These are phyloP conservation scores for Coemansia aciculifera DNA, from an alignment of 192 early-diverging fungal genomes.

Conservation along the genomic window DNA sequence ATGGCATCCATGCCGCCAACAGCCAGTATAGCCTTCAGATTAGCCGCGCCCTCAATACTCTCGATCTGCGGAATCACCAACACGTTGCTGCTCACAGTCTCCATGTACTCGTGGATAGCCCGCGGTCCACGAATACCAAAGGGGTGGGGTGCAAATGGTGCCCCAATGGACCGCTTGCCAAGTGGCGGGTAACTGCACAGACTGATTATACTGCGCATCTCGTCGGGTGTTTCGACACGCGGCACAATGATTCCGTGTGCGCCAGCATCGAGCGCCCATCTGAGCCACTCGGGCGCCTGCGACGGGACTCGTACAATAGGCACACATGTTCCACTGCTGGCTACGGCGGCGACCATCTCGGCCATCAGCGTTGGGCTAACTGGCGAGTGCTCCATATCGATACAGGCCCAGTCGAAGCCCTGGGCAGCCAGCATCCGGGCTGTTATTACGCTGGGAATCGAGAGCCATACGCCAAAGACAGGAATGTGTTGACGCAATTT, in stretches of 20 bases:
- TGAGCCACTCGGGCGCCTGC: conserved; percentile 52
- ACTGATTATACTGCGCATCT: conserved; percentile 32
- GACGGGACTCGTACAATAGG: conserved; percentile 55
- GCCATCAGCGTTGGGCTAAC: conserved; percentile 52
- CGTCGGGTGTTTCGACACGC: conserved; percentile 47
- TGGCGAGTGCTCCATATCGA: conserved; percentile 56
- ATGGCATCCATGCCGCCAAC: conserved; percentile 41
- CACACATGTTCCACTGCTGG: conserved; percentile 50
- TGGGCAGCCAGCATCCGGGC: conserved; percentile 48
- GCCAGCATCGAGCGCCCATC: conserved; percentile 55
- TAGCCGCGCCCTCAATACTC: conserved; percentile 40
- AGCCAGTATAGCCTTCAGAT: conserved; percentile 41
- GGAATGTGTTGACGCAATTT: conserved; percentile 42
- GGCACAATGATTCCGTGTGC: conserved; percentile 52
- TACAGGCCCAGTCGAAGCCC: conserved; percentile 57
- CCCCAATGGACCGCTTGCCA: conserved; percentile 45
- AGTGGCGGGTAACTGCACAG: conserved; percentile 46
- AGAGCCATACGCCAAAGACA: conserved; percentile 51
- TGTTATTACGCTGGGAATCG: conserved; percentile 49
- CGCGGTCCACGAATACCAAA: conserved; percentile 42
- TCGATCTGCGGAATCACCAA: conserved; percentile 56
- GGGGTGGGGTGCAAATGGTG: conserved; percentile 35
- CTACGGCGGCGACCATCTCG: conserved; percentile 55
- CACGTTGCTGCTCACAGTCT: conserved; percentile 28
- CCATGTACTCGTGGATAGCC: conserved; percentile 42